These are phyloP conservation scores for Polychaeton citri DNA, from an alignment of 2,329 filamentous ascomycete genomes.

Conservation along the genomic window DNA sequence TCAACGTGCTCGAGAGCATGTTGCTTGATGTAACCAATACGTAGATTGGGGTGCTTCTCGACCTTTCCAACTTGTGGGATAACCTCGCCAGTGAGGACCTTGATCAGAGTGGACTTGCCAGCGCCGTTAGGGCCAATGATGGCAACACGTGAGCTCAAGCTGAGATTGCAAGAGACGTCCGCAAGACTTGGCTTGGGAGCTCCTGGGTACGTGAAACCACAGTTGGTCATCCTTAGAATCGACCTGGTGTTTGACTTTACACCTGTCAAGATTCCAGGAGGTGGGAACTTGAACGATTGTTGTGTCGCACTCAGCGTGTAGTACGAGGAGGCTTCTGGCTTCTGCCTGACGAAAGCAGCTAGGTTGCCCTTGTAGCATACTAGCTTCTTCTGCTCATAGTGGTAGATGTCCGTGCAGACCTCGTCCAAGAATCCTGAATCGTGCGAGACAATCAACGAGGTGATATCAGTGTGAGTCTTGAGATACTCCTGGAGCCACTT, in stretches of 20 bases:
- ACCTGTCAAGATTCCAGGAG: constrained; percentile 83
- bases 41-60: constrained; percentile 95
- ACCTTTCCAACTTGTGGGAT: constrained; percentile 75
- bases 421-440: constrained; percentile 95
- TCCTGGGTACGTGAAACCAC: constrained; percentile 87
- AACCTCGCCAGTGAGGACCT: constrained; percentile 84
- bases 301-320: constrained; percentile 84
- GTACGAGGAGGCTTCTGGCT: constrained; percentile 93
- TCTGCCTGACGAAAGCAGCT: constrained; percentile 70
- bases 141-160: constrained; percentile 80
- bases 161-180: constrained; percentile 78
- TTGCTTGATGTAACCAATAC: constrained; percentile 99
- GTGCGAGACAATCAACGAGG: constrained; percentile 94
- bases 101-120: constrained; percentile 96
- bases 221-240: constrained; percentile 89
- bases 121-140: constrained; percentile 97
- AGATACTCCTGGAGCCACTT: constrained; percentile 93
- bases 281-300: constrained; percentile 95
- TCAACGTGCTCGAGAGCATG: constrained; percentile 98
- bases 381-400: constrained; percentile 97
- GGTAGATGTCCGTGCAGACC: constrained; percentile 97
- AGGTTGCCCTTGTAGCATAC: constrained; percentile 74
- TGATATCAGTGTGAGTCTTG: constrained; percentile 91
- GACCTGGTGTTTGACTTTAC: constrained; percentile 91
- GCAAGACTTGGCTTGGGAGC: constrained; percentile 72